These are phyloP conservation scores for Tympanopsis confertula DNA, from an alignment of 2,329 filamentous ascomycete genomes.

Conservation along the genomic window DNA sequence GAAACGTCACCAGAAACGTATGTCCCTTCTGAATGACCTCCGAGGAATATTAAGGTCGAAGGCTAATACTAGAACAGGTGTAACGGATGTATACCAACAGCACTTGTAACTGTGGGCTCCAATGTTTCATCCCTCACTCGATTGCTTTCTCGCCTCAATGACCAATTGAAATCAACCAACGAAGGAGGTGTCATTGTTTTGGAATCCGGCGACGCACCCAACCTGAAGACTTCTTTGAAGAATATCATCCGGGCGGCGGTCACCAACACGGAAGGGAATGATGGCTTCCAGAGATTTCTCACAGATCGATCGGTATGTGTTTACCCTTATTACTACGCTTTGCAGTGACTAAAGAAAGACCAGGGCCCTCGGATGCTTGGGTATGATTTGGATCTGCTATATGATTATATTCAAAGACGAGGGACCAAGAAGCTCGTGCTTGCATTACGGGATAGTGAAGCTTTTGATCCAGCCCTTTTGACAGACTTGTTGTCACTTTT, in stretches of 20 bases:
- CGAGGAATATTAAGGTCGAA: background rate
- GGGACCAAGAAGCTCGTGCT: conserved; percentile 23
- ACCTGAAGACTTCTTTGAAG: conserved; percentile 30
- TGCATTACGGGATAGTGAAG: conserved; percentile 30
- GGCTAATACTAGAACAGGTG: conserved; percentile 15
- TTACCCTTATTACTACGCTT: background rate
- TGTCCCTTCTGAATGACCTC: background rate
- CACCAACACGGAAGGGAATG: conserved; percentile 20
- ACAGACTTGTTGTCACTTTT: conserved; percentile 29
- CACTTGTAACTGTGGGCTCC: conserved; percentile 26
- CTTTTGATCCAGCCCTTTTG: conserved; percentile 28
- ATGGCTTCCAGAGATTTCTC: conserved; percentile 22
- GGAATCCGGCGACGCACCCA: conserved; percentile 28
- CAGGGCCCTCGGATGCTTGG: conserved; percentile 25
- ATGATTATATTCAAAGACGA: conserved; percentile 24
- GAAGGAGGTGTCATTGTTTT: conserved; percentile 23
- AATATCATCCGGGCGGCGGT: conserved; percentile 28
- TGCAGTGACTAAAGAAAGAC: conserved; percentile 4
- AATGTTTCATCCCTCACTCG: conserved; percentile 25
- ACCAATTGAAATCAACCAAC: conserved; percentile 14
- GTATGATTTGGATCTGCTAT: conserved; percentile 30
- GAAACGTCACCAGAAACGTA: background rate
- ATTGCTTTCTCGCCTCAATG: conserved; percentile 21
- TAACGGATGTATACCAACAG: conserved; percentile 24
- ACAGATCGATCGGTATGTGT: conserved; percentile 21